Evolutionary conservation across 306 rosid species (phyloP).

Genomic region (Abrus precatorius): DNA sequence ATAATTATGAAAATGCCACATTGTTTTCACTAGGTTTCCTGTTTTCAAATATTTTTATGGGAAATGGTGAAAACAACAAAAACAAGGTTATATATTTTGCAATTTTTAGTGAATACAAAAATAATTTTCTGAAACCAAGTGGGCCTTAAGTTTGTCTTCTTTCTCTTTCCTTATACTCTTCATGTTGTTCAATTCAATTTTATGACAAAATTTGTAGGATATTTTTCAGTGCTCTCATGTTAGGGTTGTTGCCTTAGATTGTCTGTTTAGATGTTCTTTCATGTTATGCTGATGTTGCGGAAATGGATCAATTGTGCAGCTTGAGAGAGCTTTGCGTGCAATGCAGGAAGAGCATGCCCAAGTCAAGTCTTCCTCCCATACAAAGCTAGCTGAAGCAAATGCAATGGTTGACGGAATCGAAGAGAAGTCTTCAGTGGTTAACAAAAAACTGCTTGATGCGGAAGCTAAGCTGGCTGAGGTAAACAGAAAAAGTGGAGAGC

Average conservation of each 20-base stretch:
- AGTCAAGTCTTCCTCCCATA: constrained; percentile 60
- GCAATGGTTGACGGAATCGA: constrained; percentile 75
- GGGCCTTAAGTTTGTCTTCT: background rate
- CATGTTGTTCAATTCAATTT: constrained; percentile 24
- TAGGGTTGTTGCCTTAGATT: constrained; percentile 25
- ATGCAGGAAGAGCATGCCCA: constrained; percentile 67
- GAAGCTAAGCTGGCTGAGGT: constrained; percentile 85
- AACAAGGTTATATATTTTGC: no score
- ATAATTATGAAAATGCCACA: background rate
- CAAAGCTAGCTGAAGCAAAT: constrained; percentile 74
- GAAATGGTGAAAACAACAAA: background rate
- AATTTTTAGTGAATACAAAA: background rate
- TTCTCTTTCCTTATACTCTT: background rate
- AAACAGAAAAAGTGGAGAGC: constrained; percentile 71
- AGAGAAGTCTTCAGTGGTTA: constrained; percentile 72
- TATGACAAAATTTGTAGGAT: constrained; percentile 14
- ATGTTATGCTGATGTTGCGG: constrained; percentile 34
- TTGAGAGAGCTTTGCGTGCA: constrained; percentile 74
- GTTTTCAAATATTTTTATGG: background rate
- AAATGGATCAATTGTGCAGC: constrained; percentile 65
- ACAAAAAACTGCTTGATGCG: constrained; percentile 75
- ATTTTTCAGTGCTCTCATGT: constrained; percentile 13
- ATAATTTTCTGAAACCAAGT: background rate
- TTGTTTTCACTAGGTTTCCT: background rate
- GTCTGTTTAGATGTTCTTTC: constrained; percentile 35